Base-by-base conservation (phyloP, 768 basidiomycete genomes). In the Russula virescens region DNA sequence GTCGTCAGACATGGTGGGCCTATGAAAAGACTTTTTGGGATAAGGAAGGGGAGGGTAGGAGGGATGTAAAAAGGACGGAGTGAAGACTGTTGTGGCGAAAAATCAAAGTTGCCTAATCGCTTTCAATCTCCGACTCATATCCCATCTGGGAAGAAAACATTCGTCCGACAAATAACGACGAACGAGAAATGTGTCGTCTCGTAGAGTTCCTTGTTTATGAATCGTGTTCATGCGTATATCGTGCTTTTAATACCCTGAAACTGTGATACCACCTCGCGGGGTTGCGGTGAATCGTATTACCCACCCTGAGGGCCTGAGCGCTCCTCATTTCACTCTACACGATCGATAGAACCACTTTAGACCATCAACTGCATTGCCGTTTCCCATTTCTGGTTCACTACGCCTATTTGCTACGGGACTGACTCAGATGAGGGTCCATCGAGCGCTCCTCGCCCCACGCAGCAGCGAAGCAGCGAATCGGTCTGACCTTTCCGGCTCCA, bases 1-100 rank as follows among this genome's bases (percentile, higher is more conserved):
- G 76, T 96, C 92, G 80, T 96, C 93, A 73, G 87, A 89, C 89
- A 91, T 91, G 79, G 68, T 19, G 58, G 43, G 61, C 34, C 61
- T 45, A 48, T 54, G 3, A 21, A 55, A 62, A 52, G 62, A 43
- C 64, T 66, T 66, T 56, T 70, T 68, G 61, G 68, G 55, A 46
- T 31, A 59, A 60, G 38, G 70, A 50, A 68, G 71, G 60, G 55
- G 64, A 68, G 54, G 63, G 55, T 66, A 64, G 68, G 68, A 61
- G 71, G 69, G 68, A 71, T 70, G 69, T 68, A 63, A 66, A 66
- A 64, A 60, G 60, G 68, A 65, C 70, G 66, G 70, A 67, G 70
- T 62, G 68, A 66, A 68, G 50, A 14, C 18, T 38, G 35, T 11
- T 49, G 66, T 62, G 65, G 64, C 64, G 51, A 70, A 72, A 71